These are phyloP conservation scores for Taxawa tesnikishii DNA, from an alignment of 2,329 filamentous ascomycete genomes.

Conservation along the genomic window DNA sequence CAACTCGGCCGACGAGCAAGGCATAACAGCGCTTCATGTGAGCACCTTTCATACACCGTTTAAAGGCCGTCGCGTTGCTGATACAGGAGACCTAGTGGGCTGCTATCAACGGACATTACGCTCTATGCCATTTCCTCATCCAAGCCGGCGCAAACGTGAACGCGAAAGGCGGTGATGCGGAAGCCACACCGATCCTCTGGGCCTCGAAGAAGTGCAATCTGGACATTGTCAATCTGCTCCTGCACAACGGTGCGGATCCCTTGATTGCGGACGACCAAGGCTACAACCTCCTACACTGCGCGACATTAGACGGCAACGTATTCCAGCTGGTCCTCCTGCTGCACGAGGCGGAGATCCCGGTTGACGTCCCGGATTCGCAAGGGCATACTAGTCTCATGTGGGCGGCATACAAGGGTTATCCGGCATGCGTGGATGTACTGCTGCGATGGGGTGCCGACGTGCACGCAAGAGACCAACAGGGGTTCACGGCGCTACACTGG, in stretches of 20 bases:
- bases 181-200: constrained; percentile 92
- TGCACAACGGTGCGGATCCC: constrained; percentile 84
- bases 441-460: constrained; percentile 92
- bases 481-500: constrained; percentile 93
- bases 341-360: constrained; percentile 78
- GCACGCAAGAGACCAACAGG: constrained; percentile 78
- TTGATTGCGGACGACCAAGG: constrained; percentile 87
- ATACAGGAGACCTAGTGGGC: constrained; percentile 58
- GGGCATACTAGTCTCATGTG: constrained; percentile 96
- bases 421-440: constrained; percentile 82
- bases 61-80: constrained; percentile 2
- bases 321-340: constrained; percentile 79
- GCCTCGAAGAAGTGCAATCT: constrained; percentile 94
- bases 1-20: constrained; percentile 76
- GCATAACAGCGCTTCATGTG: constrained; percentile 93
- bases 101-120: constrained; percentile 96
- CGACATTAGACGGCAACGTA: constrained; percentile 93
- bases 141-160: constrained; percentile 82
- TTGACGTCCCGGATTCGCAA: constrained; percentile 79
- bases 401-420: constrained; percentile 96
- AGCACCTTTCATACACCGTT: constrained; percentile 19
- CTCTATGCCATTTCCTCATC: constrained; percentile 91
- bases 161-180: constrained; percentile 85
- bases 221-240: constrained; percentile 85
- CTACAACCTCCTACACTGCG: constrained; percentile 95